Evolutionary conservation across 192 early-diverging fungal genomes (phyloP), one percentile per base, ranked within the genome.

Genomic region (Backusella westeae): DNA sequence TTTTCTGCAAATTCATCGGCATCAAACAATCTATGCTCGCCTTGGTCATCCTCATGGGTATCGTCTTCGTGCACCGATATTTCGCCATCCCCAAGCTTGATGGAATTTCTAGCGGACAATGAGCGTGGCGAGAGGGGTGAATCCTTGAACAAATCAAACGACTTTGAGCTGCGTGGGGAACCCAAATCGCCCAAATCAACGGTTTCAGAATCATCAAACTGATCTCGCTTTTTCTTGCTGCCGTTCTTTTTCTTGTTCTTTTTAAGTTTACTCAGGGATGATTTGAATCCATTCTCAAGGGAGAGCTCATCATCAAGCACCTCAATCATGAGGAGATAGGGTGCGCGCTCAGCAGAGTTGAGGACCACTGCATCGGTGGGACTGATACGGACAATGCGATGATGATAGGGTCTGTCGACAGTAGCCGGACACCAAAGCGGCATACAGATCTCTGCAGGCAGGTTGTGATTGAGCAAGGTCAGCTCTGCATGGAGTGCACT

Each of bases 321-420:
- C 77, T 98, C 97, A 3, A 98, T 87, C 75, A 94, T 88, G 66
- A 98, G 82, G 35, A 98, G 81, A 81, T 94, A 98, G 2, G 97
- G 97, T 7, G 94, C 94, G 17, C 97, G 83, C 81, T 99, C 97
- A 6, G 97, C 97, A 66, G 96, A 97, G 82, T 99, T 99, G 65
- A 99, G 84, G 12, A 98, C 96, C 1, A 98, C 96, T 15, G 93
- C 93, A 80, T 99, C 97, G 8, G 87, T 86, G 1, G 95, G 93
- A 14, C 92, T 89, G 39, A 99, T 95, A 68, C 96, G 90, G 46
- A 96, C 92, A 75, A 99, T 91, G 34, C 93, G 89, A 77, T 98
- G 96, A 85, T 98, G 96, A 14, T 79, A 77, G 23, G 87, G 81
- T 10, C 81, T 73, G 8, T 89, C 85, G 19, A 86, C 77, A 0